phyloP scores from a whole-genome alignment of 345 rosid genomes.

The Eucalyptus sideroxylon region DNA sequence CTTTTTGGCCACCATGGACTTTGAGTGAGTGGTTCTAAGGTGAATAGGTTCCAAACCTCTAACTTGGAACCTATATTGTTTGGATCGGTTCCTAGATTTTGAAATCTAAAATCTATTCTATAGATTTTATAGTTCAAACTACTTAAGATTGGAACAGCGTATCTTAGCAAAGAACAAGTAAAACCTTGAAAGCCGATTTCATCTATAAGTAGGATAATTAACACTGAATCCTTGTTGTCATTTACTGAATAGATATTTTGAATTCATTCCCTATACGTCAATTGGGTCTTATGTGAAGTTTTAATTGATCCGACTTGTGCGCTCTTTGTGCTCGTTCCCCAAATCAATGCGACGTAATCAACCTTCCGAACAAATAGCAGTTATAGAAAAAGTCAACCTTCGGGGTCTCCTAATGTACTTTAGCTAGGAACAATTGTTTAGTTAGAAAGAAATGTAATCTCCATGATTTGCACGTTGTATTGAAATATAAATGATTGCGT shows the following conservation, averaged over 20 bases:
- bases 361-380: not conserved
- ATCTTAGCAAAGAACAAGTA: not conserved
- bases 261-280: not conserved
- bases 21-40: not conserved
- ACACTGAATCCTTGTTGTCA: not conserved
- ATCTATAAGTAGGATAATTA: not conserved
- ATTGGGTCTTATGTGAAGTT: not conserved
- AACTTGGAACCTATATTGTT: not conserved
- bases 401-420: not conserved
- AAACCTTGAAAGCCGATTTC: not conserved
- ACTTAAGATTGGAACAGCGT: not conserved
- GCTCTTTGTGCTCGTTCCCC: not conserved
- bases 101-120: not conserved
- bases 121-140: not conserved
- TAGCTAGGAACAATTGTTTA: not conserved
- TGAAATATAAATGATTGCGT: not conserved
- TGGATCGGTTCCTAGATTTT: not conserved
- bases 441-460: not conserved
- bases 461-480: not conserved
- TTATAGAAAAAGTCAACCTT: not conserved
- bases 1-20: not conserved
- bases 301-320: not conserved
- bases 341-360: not conserved
- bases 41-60: not conserved
- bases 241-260: not conserved